phyloP scores from a whole-genome alignment of 164 flowering plant species.

The Vitis labrusca region DNA sequence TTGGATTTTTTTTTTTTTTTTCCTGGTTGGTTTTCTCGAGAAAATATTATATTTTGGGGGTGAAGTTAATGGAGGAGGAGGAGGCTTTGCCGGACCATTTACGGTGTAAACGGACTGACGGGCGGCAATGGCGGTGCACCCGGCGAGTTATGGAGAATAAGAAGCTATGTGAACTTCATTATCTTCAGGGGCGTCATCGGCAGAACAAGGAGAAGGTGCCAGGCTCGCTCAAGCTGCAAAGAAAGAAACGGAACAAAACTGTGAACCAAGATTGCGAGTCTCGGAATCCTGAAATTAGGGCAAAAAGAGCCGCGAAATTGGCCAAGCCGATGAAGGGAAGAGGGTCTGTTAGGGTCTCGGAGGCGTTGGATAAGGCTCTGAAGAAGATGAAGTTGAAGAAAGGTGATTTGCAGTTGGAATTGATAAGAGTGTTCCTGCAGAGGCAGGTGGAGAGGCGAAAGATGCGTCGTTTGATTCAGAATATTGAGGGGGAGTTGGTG shows the following conservation, averaged over 20 bases:
- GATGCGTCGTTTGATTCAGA: constrained; percentile 24
- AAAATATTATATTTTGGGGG: neutral
- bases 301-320: constrained; percentile 13
- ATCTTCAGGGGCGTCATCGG: constrained; percentile 55
- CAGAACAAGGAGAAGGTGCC: constrained; percentile 57
- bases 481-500: constrained; percentile 34
- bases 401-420: constrained; percentile 54
- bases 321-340: constrained; percentile 25
- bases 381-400: constrained; percentile 48
- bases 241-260: constrained; percentile 14
- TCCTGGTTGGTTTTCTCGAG: neutral
- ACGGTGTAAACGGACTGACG: constrained; percentile 47
- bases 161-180: constrained; percentile 59
- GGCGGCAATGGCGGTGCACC: constrained; percentile 54
- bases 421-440: constrained; percentile 56
- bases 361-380: constrained; percentile 37
- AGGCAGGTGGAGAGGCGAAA: constrained; percentile 64
- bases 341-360: constrained; percentile 24
- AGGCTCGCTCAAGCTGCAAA: constrained; percentile 48
- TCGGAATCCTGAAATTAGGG: constrained; percentile 22
- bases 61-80: constrained; percentile 18
- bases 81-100: constrained; percentile 27
- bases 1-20: neutral
- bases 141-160: constrained; percentile 37
- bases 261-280: constrained; percentile 3